A percentile compares a stretch with the other conserved stretches of the same genome.
phyloP scores from a whole-genome alignment of 345 rosid genomes.

The Hibiscus tridactylites region DNA sequence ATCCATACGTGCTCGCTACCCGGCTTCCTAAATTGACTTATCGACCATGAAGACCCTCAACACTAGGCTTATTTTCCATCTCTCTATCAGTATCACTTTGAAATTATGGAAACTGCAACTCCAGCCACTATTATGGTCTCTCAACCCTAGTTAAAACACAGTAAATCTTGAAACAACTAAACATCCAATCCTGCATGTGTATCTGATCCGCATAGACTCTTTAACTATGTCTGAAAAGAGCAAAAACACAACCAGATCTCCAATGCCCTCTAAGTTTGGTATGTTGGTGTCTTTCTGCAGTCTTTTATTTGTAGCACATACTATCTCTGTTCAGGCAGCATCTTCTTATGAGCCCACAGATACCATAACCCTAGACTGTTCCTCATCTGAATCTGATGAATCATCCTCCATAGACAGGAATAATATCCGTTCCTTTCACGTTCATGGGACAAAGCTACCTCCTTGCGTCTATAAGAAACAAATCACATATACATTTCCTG shows the following conservation, averaged over 20 bases:
- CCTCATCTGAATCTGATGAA: neutral
- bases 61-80: too few relatives aligned
- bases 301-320: neutral
- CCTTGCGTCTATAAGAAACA: neutral
- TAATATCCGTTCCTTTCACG: neutral
- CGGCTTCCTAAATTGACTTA: too few relatives aligned
- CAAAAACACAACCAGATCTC: neutral
- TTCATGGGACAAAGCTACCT: neutral
- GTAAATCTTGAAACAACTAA: neutral
- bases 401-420: neutral
- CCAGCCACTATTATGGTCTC: neutral
- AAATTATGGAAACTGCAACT: neutral
- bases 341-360: neutral
- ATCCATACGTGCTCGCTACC: too few relatives aligned
- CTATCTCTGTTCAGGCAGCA: neutral
- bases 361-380: neutral
- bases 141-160: neutral
- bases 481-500: slow-evolving; percentile 14
- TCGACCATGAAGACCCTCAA: too few relatives aligned
- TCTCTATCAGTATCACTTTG: neutral
- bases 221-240: neutral
- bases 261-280: neutral
- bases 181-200: neutral
- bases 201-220: neutral
- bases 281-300: neutral